Percentiles rank a stretch among this genome's conserved stretches.
phyloP scores from a whole-genome alignment of 2,329 filamentous ascomycete genomes.

The Cercospora citrullina region DNA sequence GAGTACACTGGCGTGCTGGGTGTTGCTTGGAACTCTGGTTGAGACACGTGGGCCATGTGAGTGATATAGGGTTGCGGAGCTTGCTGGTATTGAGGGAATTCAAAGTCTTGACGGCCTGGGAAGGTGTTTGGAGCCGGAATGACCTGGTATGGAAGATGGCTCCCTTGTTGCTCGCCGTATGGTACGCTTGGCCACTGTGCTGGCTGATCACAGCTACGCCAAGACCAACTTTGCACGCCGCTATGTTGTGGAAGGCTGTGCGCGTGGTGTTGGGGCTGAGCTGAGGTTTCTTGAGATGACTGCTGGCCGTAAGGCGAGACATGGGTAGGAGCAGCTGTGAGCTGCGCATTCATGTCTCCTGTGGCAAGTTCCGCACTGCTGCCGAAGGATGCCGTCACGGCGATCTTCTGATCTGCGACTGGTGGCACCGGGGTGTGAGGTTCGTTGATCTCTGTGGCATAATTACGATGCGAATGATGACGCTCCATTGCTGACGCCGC shows the following conservation, averaged over 20 bases:
- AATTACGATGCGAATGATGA: constrained; percentile 8
- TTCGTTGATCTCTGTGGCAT: constrained; percentile 10
- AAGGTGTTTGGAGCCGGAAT: constrained; percentile 13
- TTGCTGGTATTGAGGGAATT: constrained; percentile 19
- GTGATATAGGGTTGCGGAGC: constrained; percentile 20
- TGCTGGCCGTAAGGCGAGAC: neutral
- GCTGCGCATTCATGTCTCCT: neutral
- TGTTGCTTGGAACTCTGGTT: constrained; percentile 29
- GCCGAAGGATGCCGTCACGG: neutral
- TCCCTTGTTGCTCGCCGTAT: constrained; percentile 11
- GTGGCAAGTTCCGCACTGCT: neutral
- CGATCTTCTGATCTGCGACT: neutral
- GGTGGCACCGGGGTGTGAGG: neutral
- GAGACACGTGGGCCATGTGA: constrained; percentile 23
- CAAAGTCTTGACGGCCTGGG: constrained; percentile 20
- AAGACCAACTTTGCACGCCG: neutral
- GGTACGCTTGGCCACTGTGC: constrained; percentile 1
- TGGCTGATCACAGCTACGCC: constrained; percentile 12
- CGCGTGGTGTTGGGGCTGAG: neutral
- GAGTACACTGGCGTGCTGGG: constrained; percentile 26
- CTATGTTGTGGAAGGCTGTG: constrained; percentile 10
- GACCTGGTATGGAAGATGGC: constrained; percentile 8
- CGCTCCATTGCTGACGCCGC: neutral
- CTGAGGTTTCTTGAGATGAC: neutral
- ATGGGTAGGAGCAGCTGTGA: neutral